Conservation (phyloP, 495 filamentous ascomycete species). For the Glonium stellatum region DNA sequence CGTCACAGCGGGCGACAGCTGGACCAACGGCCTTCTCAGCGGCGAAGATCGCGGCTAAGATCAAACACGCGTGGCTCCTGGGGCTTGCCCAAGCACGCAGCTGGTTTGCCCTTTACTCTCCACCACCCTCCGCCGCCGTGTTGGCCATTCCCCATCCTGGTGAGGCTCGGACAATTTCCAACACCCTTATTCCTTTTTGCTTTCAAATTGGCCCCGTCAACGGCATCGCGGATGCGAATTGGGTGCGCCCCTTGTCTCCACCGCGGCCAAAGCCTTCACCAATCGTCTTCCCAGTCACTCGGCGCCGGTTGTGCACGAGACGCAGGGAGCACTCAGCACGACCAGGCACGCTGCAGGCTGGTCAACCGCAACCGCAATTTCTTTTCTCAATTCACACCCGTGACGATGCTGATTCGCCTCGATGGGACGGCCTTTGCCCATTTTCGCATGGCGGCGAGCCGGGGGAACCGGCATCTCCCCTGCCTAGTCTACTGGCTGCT, state of each 20-base stretch:
- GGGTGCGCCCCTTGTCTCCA: not conserved
- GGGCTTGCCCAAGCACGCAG: not conserved
- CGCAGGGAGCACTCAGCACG: not conserved
- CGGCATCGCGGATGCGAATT: not conserved
- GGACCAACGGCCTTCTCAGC: not conserved
- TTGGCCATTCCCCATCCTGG: not conserved
- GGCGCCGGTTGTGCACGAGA: not conserved
- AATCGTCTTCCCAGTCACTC: not conserved
- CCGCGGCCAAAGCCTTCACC: not conserved
- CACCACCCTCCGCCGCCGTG: not conserved
- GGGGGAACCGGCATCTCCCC: not conserved
- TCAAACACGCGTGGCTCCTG: conserved; percentile 3
- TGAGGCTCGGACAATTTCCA: not conserved
- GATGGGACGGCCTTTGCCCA: not conserved
- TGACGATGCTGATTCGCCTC: not conserved
- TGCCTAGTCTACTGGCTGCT: not conserved
- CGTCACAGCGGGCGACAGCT: not conserved
- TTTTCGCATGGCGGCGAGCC: not conserved
- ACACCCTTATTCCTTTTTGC: not conserved
- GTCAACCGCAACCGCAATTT: conserved; percentile 1
- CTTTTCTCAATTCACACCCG: conserved; percentile 4
- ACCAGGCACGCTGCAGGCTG: not conserved
- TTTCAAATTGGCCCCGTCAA: not conserved
- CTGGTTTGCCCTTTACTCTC: not conserved
- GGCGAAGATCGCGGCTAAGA: not conserved